A percentile compares a stretch with the other conserved stretches of the same genome.
Conservation (phyloP, 331 rosid genomes). For the Malus hybrid region DNA sequence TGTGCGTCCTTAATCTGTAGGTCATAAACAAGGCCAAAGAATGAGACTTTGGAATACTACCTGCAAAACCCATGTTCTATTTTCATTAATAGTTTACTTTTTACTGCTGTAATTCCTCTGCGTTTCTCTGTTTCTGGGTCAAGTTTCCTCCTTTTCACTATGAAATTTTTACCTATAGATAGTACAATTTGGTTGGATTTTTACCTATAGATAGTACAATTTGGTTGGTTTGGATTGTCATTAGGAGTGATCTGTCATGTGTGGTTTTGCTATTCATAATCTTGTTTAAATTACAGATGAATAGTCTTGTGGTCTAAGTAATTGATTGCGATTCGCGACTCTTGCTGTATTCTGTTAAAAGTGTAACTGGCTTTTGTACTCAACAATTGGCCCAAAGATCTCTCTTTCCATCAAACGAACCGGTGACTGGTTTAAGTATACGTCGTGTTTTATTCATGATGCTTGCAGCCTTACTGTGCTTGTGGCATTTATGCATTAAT, state of each 20-base stretch:
- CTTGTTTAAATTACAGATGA: background rate
- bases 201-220: background rate
- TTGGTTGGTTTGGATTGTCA: background rate
- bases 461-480: background rate
- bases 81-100: background rate
- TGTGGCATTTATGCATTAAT: background rate
- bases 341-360: background rate
- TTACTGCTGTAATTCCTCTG: background rate
- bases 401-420: background rate
- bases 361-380: background rate
- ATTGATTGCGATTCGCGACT: background rate
- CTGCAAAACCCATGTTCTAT: background rate
- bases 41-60: background rate
- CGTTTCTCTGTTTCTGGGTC: background rate
- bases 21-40: background rate
- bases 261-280: background rate
- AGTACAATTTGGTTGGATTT: background rate
- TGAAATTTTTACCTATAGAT: background rate
- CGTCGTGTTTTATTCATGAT: background rate
- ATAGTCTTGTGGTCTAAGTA: background rate
- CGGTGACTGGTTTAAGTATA: background rate
- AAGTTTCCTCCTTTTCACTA: background rate
- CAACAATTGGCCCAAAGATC: background rate
- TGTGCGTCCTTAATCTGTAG: background rate
- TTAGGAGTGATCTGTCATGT: background rate